Conservation (phyloP, 768 basidiomycete genomes). For the Pleurotus platypus region DNA sequence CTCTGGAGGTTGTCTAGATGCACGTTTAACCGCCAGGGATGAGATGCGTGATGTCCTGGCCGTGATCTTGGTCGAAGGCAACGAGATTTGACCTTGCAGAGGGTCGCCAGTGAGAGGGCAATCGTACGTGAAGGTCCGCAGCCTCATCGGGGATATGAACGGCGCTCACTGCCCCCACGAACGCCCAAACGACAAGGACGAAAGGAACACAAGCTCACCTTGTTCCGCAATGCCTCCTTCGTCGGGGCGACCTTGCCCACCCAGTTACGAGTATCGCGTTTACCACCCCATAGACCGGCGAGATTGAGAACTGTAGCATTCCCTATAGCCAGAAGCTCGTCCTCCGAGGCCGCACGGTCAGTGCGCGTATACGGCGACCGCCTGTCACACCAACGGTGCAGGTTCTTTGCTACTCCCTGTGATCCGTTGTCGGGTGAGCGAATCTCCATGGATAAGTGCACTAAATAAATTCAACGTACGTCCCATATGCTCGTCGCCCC, state of each 20-base stretch:
- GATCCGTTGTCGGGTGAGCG: neutral
- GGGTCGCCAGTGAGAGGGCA: too few species aligned
- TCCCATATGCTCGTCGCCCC: conserved; percentile 63
- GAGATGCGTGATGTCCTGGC: too few species aligned
- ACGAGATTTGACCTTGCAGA: too few species aligned
- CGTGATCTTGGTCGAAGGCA: too few species aligned
- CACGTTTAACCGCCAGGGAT: too few species aligned
- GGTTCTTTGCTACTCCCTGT: conserved; percentile 7
- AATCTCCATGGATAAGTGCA: neutral
- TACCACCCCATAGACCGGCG: conserved; percentile 60
- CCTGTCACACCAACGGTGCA: conserved; percentile 46
- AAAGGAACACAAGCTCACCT: conserved; percentile 25
- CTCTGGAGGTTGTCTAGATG: too few species aligned
- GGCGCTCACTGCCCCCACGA: too few species aligned
- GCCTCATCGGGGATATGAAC: too few species aligned
- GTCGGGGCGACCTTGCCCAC: conserved; percentile 49
- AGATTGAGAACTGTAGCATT: conserved; percentile 54
- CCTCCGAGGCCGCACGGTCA: conserved; percentile 47
- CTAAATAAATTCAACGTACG: conserved; percentile 28
- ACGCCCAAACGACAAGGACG: too few species aligned
- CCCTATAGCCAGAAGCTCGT: conserved; percentile 47
- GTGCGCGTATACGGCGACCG: conserved; percentile 42
- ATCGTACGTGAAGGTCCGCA: too few species aligned
- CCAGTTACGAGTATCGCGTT: conserved; percentile 46
- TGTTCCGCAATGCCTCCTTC: conserved; percentile 48